A percentile compares a stretch with the other conserved stretches of the same genome.
These are phyloP conservation scores for Parascedosporium putredinis DNA, from an alignment of 2,329 filamentous ascomycete species.

Conservation along the genomic window DNA sequence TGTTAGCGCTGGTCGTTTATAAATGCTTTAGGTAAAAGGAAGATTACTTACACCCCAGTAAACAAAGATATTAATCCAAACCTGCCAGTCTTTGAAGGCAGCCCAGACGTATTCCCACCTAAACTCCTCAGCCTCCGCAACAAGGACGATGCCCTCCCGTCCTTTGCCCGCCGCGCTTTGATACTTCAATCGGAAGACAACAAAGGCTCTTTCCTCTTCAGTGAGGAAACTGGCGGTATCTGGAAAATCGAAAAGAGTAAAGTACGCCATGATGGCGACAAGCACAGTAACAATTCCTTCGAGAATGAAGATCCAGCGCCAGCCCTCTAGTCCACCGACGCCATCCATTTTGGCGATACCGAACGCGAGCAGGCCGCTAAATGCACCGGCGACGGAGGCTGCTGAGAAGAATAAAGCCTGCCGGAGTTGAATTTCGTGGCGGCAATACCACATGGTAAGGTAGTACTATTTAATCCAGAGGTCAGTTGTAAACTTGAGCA, in stretches of 20 bases:
- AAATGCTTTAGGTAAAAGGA: slow-evolving; percentile 2
- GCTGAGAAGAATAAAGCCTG: slow-evolving; percentile 49
- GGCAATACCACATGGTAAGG: slow-evolving; percentile 48
- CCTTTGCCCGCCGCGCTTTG: slow-evolving; percentile 50
- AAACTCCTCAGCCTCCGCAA: slow-evolving; percentile 45
- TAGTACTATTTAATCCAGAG: too few relatives aligned
- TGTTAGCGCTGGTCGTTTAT: neutral
- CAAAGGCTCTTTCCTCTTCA: slow-evolving; percentile 29
- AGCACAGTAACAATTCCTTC: slow-evolving; percentile 43
- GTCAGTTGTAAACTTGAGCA: too few relatives aligned
- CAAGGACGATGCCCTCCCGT: slow-evolving; percentile 38
- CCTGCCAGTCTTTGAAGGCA: slow-evolving; percentile 50
- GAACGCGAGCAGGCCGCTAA: slow-evolving; percentile 50
- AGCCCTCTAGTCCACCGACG: slow-evolving; percentile 43
- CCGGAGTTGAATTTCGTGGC: slow-evolving; percentile 49
- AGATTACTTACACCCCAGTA: slow-evolving; percentile 54
- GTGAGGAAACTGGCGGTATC: slow-evolving; percentile 37
- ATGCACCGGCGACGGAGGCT: slow-evolving; percentile 50
- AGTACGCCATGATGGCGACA: slow-evolving; percentile 34
- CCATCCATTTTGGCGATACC: slow-evolving; percentile 50
- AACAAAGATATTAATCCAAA: slow-evolving; percentile 24
- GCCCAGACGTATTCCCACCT: slow-evolving; percentile 42
- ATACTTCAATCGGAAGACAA: slow-evolving; percentile 31
- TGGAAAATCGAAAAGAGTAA: slow-evolving; percentile 50
- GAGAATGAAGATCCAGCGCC: slow-evolving; percentile 74